Conservation (phyloP, 2,329 filamentous ascomycete species). For the Colletotrichum melonis region DNA sequence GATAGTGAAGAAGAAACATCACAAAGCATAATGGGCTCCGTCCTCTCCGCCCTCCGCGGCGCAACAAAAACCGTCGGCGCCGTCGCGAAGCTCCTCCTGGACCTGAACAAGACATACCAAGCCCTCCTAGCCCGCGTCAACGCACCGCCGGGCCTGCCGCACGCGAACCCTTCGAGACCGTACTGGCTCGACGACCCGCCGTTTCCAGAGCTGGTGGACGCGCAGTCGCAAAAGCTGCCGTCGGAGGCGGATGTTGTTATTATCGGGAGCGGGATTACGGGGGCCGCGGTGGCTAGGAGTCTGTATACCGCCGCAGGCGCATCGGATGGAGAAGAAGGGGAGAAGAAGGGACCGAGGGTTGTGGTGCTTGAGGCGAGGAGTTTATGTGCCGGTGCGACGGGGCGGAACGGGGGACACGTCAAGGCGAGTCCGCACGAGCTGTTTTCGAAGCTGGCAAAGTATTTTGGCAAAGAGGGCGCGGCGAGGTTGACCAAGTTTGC, state of each 20-base stretch:
- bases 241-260: conserved; percentile 59
- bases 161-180: conserved; percentile 52
- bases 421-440: conserved; percentile 57
- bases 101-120: conserved; percentile 42
- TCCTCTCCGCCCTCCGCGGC: conserved; percentile 44
- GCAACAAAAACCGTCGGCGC: conserved; percentile 39
- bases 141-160: conserved; percentile 52
- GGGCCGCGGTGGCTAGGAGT: conserved; percentile 50
- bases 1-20: not conserved
- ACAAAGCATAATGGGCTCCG: conserved; percentile 44
- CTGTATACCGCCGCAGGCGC: conserved; percentile 21
- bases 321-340: not conserved
- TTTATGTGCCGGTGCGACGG: conserved; percentile 63
- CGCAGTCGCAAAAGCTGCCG: conserved; percentile 48
- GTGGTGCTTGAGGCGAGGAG: conserved; percentile 63
- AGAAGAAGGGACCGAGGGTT: conserved; percentile 40
- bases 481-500: conserved; percentile 55
- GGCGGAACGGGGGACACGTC: conserved; percentile 64
- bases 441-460: conserved; percentile 47
- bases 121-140: conserved; percentile 44
- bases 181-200: conserved; percentile 60
- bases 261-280: conserved; percentile 67
- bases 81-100: conserved; percentile 40
- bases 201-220: conserved; percentile 52
- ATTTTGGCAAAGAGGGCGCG: conserved; percentile 50